phyloP scores from a whole-genome alignment of 495 filamentous ascomycete species.

The Tuber borchii region DNA sequence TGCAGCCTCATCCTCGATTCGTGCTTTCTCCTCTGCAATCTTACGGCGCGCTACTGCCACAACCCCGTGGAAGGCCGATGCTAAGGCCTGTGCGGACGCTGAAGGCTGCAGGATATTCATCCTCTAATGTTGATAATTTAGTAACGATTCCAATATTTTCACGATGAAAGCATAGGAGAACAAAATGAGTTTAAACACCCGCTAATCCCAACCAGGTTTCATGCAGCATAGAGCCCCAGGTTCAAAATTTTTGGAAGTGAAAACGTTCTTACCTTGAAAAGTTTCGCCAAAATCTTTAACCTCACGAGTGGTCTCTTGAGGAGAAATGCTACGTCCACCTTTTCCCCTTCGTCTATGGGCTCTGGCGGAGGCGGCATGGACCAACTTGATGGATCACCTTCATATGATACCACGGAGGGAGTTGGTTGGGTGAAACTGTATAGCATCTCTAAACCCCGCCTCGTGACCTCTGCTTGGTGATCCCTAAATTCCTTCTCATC shows the following conservation, averaged over 20 bases:
- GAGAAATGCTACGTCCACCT: conserved; percentile 89
- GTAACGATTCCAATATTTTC: conserved; percentile 12
- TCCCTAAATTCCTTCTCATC: conserved; percentile 28
- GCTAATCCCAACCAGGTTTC: conserved; percentile 2
- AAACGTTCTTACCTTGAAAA: conserved; percentile 57
- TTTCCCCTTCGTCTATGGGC: conserved; percentile 64
- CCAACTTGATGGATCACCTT: conserved; percentile 41
- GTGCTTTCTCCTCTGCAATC: conserved; percentile 74
- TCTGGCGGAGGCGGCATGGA: conserved; percentile 46
- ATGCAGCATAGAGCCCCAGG: background rate
- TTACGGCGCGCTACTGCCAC: conserved; percentile 70
- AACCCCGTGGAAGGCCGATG: conserved; percentile 59
- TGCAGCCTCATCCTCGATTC: conserved; percentile 86
- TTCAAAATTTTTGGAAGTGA: background rate
- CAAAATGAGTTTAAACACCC: background rate
- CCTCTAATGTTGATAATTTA: conserved; percentile 38
- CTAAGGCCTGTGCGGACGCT: conserved; percentile 52
- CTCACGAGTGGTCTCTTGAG: conserved; percentile 83
- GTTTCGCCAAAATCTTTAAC: conserved; percentile 79
- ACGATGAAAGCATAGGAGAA: background rate
- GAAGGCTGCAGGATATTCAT: conserved; percentile 55
- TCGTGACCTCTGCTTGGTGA: conserved; percentile 22
- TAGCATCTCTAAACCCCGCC: conserved; percentile 38
- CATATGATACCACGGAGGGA: conserved; percentile 24
- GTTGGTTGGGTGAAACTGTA: conserved; percentile 30